Evolutionary conservation across 2,329 filamentous ascomycete species (phyloP).

Genomic region (Trichocomaceae sp.): DNA sequence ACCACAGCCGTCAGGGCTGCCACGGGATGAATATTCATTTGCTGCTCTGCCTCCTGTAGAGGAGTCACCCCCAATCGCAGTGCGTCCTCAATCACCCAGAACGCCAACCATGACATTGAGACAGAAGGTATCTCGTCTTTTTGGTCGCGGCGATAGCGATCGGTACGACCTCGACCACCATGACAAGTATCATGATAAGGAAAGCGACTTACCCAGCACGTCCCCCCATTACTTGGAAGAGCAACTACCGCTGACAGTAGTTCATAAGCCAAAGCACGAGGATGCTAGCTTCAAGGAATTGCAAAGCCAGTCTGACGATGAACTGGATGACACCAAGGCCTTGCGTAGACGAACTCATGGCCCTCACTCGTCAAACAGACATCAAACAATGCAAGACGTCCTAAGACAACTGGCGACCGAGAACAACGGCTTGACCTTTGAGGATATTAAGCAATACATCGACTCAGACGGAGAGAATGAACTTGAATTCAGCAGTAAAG

Average conservation of each 20-base stretch:
- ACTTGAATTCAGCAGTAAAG: background rate
- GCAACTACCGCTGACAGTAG: background rate
- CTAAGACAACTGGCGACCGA: conserved; percentile 7
- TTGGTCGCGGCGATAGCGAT: background rate
- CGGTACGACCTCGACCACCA: background rate
- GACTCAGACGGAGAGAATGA: background rate
- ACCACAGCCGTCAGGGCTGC: background rate
- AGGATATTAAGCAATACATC: conserved; percentile 6
- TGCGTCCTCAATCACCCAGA: background rate
- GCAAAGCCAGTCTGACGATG: background rate
- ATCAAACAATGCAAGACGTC: conserved; percentile 12
- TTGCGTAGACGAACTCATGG: conserved; percentile 5
- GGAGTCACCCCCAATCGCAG: background rate
- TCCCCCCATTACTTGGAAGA: background rate
- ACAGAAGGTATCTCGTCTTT: conserved; percentile 11
- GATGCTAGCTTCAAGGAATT: background rate
- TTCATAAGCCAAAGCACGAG: background rate
- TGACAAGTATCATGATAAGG: background rate
- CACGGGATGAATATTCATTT: background rate
- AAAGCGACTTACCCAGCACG: background rate
- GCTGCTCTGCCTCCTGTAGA: conserved; percentile 7
- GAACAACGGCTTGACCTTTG: conserved; percentile 5
- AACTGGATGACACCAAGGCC: background rate
- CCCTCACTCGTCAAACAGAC: conserved; percentile 9
- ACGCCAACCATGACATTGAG: conserved; percentile 1